phyloP scores from a whole-genome alignment of 2,329 filamentous ascomycete species.

The Ophiostoma piceae region DNA sequence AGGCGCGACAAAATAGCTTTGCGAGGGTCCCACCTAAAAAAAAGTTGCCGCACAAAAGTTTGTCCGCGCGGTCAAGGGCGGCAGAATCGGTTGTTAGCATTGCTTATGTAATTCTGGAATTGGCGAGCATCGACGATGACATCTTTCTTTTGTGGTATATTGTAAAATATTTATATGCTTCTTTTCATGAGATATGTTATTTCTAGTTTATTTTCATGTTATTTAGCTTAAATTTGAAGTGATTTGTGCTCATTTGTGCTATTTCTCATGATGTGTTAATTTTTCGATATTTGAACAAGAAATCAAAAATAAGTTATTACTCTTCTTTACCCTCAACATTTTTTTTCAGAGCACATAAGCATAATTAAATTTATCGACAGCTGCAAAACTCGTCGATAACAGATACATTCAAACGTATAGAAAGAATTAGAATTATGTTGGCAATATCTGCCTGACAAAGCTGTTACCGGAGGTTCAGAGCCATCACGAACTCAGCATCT shows the following conservation, averaged over 20 bases:
- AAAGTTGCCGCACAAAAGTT: constrained; percentile 19
- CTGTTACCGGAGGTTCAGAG: background rate
- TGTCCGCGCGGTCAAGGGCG: constrained; percentile 13
- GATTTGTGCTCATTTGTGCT: background rate
- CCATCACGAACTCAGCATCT: background rate
- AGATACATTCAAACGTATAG: no score
- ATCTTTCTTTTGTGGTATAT: background rate
- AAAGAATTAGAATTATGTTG: no score
- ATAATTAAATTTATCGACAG: no score
- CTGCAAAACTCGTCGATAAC: no score
- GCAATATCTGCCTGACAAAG: background rate
- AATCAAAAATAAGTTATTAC: no score
- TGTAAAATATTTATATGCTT: background rate
- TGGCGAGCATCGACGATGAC: background rate
- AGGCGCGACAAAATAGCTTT: constrained; percentile 16
- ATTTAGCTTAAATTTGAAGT: background rate
- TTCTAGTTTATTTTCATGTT: background rate
- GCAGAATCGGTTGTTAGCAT: background rate
- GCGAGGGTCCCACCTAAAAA: constrained; percentile 15
- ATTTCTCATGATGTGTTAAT: no score
- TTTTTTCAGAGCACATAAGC: no score
- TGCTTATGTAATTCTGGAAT: background rate
- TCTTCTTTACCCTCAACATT: no score
- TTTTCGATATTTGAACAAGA: no score
- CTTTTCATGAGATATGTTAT: background rate